phyloP scores from a whole-genome alignment of 169 alveolate species.

The Eimeria maxima region DNA sequence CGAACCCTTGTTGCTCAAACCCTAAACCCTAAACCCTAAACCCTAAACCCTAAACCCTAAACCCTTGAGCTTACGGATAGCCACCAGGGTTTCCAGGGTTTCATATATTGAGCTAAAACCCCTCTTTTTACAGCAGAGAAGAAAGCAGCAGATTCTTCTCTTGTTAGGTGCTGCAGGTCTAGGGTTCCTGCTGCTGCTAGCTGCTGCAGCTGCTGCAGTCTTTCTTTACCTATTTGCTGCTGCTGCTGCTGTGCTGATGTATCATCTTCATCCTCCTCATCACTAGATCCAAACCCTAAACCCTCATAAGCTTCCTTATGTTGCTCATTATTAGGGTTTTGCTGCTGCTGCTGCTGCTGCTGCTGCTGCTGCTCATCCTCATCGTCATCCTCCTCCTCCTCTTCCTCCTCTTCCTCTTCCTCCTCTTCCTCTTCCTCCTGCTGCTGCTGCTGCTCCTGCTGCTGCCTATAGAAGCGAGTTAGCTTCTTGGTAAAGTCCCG shows the following conservation, averaged over 20 bases:
- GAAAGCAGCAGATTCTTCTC: conserved; percentile 42
- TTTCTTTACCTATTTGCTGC: conserved; percentile 24
- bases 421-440: neutral
- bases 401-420: neutral
- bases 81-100: conserved; percentile 80
- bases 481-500: neutral
- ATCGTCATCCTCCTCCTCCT: neutral
- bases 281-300: conserved; percentile 26
- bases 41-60: conserved; percentile 43
- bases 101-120: conserved; percentile 33
- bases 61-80: neutral
- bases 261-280: neutral
- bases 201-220: conserved; percentile 69
- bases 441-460: conserved; percentile 26
- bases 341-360: conserved; percentile 54
- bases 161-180: conserved; percentile 44
- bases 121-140: conserved; percentile 27
- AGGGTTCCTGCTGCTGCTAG: conserved; percentile 56
- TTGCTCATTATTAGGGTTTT: neutral
- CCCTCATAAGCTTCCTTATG: neutral
- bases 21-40: neutral
- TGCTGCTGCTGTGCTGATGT: conserved; percentile 9
- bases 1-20: neutral
- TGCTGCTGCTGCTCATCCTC: neutral
- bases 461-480: neutral